These are phyloP conservation scores for Cercophora scortea DNA, from an alignment of 495 filamentous ascomycete genomes.

Conservation along the genomic window DNA sequence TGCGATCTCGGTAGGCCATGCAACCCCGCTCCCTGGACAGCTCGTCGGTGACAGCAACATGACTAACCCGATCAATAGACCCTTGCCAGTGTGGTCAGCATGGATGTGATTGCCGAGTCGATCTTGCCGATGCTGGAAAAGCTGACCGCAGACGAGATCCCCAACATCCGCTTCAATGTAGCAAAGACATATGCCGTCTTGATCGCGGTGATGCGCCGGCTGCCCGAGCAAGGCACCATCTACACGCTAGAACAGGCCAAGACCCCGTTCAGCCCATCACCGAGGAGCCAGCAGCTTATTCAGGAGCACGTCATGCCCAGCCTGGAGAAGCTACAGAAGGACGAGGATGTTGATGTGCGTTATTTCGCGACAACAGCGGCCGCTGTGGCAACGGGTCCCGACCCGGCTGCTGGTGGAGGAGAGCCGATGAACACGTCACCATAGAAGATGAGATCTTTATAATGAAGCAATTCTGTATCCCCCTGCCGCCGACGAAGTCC, in stretches of 20 bases:
- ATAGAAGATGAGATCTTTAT: conserved; percentile 32
- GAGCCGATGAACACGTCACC: conserved; percentile 54
- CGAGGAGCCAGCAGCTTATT: conserved; percentile 72
- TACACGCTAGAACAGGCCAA: conserved; percentile 73
- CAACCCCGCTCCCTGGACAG: neutral
- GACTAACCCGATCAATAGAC: conserved; percentile 53
- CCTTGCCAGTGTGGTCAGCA: conserved; percentile 81
- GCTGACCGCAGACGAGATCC: conserved; percentile 86
- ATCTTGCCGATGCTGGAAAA: conserved; percentile 95
- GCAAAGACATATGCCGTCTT: conserved; percentile 92
- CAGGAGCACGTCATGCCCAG: conserved; percentile 81
- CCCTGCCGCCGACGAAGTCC: neutral
- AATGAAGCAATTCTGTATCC: conserved; percentile 20
- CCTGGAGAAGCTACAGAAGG: conserved; percentile 87
- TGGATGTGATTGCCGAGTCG: conserved; percentile 84
- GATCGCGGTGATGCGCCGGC: conserved; percentile 79
- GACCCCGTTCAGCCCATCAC: conserved; percentile 52
- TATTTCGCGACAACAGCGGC: conserved; percentile 71
- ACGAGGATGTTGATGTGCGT: conserved; percentile 95
- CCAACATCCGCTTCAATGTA: conserved; percentile 98
- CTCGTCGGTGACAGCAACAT: conserved; percentile 8
- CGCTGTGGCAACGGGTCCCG: conserved; percentile 23
- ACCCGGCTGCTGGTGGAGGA: conserved; percentile 24
- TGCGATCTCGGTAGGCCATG: conserved; percentile 76
- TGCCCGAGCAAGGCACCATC: conserved; percentile 82